Evolutionary conservation across 2,329 filamentous ascomycete species (phyloP).

Genomic region (Epichloe uncinata): DNA sequence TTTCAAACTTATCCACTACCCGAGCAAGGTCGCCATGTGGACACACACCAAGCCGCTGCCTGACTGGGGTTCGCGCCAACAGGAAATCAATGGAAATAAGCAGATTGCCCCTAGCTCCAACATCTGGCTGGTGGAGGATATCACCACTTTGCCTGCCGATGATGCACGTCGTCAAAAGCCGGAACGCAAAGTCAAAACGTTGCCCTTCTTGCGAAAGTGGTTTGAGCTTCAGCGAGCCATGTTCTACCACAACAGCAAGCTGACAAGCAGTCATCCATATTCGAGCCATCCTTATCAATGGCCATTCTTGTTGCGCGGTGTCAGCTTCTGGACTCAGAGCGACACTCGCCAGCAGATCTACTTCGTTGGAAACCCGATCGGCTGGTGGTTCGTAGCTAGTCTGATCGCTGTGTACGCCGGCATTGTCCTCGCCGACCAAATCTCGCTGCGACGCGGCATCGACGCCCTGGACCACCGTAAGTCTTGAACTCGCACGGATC

Average conservation of each 20-base stretch:
- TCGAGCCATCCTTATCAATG: conserved; percentile 90
- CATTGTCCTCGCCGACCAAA: conserved; percentile 82
- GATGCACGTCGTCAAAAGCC: conserved; percentile 63
- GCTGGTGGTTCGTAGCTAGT: conserved; percentile 94
- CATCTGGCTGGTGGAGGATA: conserved; percentile 86
- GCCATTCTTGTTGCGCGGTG: conserved; percentile 92
- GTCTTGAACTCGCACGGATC: conserved; percentile 25
- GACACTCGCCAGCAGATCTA: conserved; percentile 95
- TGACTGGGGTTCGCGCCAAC: conserved; percentile 94
- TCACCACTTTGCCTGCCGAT: conserved; percentile 63
- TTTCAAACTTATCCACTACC: conserved; percentile 91
- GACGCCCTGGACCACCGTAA: conserved; percentile 88
- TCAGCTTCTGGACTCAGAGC: conserved; percentile 98
- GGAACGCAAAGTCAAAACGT: conserved; percentile 62
- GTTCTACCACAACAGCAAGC: conserved; percentile 98
- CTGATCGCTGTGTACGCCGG: conserved; percentile 86
- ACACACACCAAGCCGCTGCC: conserved; percentile 91
- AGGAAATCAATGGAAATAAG: conserved; percentile 99
- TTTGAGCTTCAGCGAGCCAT: conserved; percentile 93
- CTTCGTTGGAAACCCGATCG: conserved; percentile 91
- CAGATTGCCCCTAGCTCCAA: conserved; percentile 82
- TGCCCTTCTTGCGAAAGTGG: conserved; percentile 90
- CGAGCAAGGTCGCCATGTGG: conserved; percentile 98
- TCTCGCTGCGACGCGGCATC: conserved; percentile 82
- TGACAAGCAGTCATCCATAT: conserved; percentile 95